Evolutionary conservation across 148 eudicot species (phyloP).

Genomic region (Rhododendron mucronatum): DNA sequence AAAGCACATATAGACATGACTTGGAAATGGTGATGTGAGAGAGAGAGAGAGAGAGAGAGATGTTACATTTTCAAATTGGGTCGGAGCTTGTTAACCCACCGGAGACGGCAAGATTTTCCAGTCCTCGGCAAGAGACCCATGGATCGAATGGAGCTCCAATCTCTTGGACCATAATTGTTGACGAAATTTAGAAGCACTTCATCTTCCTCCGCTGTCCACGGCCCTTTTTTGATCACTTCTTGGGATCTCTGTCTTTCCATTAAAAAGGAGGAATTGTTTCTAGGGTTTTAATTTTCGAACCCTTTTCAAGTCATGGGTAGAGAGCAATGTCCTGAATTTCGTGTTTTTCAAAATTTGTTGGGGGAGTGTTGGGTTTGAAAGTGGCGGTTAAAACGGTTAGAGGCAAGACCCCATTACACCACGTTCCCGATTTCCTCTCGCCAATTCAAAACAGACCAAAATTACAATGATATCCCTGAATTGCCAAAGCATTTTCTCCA

Average conservation of each 20-base stretch:
- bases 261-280: background rate
- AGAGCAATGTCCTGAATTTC: background rate
- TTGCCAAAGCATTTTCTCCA: no score
- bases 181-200: constrained; percentile 67
- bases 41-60: background rate
- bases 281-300: background rate
- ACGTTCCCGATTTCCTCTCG: constrained; percentile 8
- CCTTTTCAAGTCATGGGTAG: background rate
- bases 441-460: no score
- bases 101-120: constrained; percentile 90
- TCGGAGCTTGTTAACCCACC: constrained; percentile 94
- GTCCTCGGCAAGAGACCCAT: constrained; percentile 77
- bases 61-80: constrained; percentile 73
- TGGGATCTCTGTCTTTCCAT: constrained; percentile 8
- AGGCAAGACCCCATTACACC: constrained; percentile 12
- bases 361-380: constrained; percentile 9
- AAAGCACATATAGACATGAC: background rate
- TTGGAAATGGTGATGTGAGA: background rate
- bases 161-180: constrained; percentile 64
- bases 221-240: constrained; percentile 61
- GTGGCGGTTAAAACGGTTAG: constrained; percentile 28
- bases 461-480: no score
- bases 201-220: constrained; percentile 89
- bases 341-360: background rate
- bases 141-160: constrained; percentile 99